Base-by-base conservation (phyloP, 2,329 filamentous ascomycete genomes). In the Claviceps sorghi region DNA sequence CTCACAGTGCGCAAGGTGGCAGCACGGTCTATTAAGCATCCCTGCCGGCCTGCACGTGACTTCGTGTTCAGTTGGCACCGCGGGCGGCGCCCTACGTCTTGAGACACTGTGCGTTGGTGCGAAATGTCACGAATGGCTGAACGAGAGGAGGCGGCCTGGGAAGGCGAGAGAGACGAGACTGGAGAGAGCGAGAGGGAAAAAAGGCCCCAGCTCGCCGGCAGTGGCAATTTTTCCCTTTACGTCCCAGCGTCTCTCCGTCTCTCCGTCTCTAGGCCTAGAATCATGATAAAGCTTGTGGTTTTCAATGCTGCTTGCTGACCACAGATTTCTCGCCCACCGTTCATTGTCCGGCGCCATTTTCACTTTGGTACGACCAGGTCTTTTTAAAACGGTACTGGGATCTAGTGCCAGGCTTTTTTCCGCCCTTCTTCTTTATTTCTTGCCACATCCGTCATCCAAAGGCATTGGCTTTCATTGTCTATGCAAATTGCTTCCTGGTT, bases 11-110 rank as follows among this genome's bases (percentile, higher is more conserved):
- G 21, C 9, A 13, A 21, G 1, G 2, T 3, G 13, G 3, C 19
- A 10, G 22, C 46, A 61, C 53, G 44, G 52, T 19, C 54, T 58
- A 54, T 55, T 52, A 40, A 29, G 36, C n/a, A 21, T 30, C 17
- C 36, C 22, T 10, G 34, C 17, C 32, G 32, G 36, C n/a, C 13
- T n/a, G 52, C 63, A 66, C 61, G 63, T 65, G 64, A 61, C 55
- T 63, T 61, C 66, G 64, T 61, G 65, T 64, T 59, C n/a, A 61
- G 58, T 58, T 57, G 59, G 52, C 52, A 62, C 58, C 59, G 59
- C 61, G 58, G 44, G 26, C 45, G 53, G 44, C 51, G 47, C 30
- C 32, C 34, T 42, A 9, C 34, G 15, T 15, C 21, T 56, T 54
- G 56, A 49, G 58, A 61, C 61, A 63, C 56, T 63, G 65, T 68